phyloP scores from a whole-genome alignment of 805 yeast species.

The Saturnispora diversa region DNA sequence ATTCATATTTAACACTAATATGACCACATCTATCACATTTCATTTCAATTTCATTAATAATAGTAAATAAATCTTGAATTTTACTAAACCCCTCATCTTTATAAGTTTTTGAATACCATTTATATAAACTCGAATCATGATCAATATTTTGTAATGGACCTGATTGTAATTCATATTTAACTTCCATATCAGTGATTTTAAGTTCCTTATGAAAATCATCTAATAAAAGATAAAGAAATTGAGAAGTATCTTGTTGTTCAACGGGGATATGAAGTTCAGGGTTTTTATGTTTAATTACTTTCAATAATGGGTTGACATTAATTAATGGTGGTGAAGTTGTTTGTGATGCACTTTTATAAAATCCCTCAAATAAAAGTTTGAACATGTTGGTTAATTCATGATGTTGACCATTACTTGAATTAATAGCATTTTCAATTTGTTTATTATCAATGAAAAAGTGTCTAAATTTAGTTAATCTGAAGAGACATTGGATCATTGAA shows the following conservation, averaged over 20 bases:
- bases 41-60: slow-evolving; percentile 60
- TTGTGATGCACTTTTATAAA: slow-evolving; percentile 29
- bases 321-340: slow-evolving; percentile 51
- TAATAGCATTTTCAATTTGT: slow-evolving; percentile 17
- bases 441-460: slow-evolving; percentile 37
- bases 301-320: slow-evolving; percentile 52
- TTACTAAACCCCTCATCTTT: slow-evolving; percentile 59
- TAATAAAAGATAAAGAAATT: slow-evolving; percentile 56
- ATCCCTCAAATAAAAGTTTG: slow-evolving; percentile 46
- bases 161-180: slow-evolving; percentile 17
- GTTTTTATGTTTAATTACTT: slow-evolving; percentile 41
- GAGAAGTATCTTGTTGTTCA: slow-evolving; percentile 80
- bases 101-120: slow-evolving; percentile 45
- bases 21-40: slow-evolving; percentile 59
- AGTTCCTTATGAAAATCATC: slow-evolving; percentile 67
- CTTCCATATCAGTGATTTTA: slow-evolving; percentile 19
- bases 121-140: slow-evolving; percentile 40
- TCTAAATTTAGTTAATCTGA: slow-evolving; percentile 45
- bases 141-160: slow-evolving; percentile 21
- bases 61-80: slow-evolving; percentile 58
- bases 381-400: slow-evolving; percentile 38
- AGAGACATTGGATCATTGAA: slow-evolving; percentile 62
- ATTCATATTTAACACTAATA: slow-evolving; percentile 45
- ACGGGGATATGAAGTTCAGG: slow-evolving; percentile 64
- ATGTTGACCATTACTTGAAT: slow-evolving; percentile 8